phyloP scores from a whole-genome alignment of 768 basidiomycete species.

The Lenzites betulinus region DNA sequence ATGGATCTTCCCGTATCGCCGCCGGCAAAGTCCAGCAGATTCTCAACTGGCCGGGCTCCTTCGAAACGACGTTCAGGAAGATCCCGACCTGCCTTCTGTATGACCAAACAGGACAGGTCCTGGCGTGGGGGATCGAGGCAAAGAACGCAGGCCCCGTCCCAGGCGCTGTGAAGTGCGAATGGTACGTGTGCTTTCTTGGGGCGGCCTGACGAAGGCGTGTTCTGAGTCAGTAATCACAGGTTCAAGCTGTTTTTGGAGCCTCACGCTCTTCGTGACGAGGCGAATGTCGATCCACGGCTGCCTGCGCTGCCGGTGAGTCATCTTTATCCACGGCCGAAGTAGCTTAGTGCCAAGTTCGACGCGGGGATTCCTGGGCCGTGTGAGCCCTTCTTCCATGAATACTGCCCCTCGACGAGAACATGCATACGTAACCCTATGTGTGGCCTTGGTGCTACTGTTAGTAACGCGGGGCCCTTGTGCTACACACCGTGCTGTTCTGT shows the following conservation, averaged over 20 bases:
- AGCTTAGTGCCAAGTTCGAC: too few relatives aligned
- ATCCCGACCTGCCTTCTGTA: constrained; percentile 83
- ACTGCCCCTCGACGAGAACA: too few relatives aligned
- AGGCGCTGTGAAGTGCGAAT: constrained; percentile 62
- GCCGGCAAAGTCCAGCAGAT: constrained; percentile 83
- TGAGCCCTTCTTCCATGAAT: too few relatives aligned
- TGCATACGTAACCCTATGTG: too few relatives aligned
- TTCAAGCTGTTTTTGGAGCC: constrained; percentile 91
- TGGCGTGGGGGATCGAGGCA: constrained; percentile 88
- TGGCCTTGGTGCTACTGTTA: too few relatives aligned
- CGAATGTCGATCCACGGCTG: constrained; percentile 71
- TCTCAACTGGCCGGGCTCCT: constrained; percentile 81
- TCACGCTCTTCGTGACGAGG: constrained; percentile 71
- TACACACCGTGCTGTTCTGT: too few relatives aligned
- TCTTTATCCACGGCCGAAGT: too few relatives aligned
- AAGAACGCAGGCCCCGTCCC: constrained; percentile 74
- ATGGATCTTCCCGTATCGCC: constrained; percentile 82
- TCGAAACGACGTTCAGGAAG: constrained; percentile 86
- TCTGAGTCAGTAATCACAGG: constrained; percentile 35
- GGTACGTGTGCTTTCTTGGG: constrained; percentile 34
- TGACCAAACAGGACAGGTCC: constrained; percentile 67
- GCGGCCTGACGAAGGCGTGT: not conserved
- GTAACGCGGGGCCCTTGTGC: too few relatives aligned
- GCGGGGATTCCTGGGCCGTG: too few relatives aligned
- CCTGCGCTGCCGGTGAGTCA: constrained; percentile 73